Conservation (phyloP, 2,329 filamentous ascomycete genomes). For the Xylariaceae sp. region DNA sequence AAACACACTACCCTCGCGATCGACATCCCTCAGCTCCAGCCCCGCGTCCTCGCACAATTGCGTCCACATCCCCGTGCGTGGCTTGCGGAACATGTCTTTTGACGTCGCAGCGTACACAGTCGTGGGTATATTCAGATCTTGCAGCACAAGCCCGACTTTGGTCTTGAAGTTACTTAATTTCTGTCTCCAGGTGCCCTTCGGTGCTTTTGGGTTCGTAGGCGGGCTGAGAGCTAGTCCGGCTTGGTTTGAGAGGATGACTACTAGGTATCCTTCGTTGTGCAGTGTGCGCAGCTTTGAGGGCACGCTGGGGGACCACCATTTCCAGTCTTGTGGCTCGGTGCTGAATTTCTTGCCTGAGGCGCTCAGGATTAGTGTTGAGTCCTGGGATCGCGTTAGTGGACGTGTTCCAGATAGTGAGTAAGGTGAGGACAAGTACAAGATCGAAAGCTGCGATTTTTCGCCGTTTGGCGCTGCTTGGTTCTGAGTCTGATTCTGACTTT, state of each 20-base stretch:
- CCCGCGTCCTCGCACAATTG: slow-evolving; percentile 55
- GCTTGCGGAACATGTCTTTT: slow-evolving; percentile 81
- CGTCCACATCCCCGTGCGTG: slow-evolving; percentile 83
- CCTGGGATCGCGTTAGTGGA: slow-evolving; percentile 43
- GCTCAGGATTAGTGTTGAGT: slow-evolving; percentile 81
- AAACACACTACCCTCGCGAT: slow-evolving; percentile 71
- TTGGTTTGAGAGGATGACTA: slow-evolving; percentile 87
- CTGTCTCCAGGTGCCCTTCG: slow-evolving; percentile 58
- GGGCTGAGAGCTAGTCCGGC: slow-evolving; percentile 72
- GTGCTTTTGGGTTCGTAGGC: slow-evolving; percentile 59
- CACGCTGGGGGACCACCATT: slow-evolving; percentile 81
- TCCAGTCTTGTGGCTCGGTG: slow-evolving; percentile 74
- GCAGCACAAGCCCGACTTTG: slow-evolving; percentile 68
- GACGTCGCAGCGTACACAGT: slow-evolving; percentile 82
- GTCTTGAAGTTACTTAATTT: slow-evolving; percentile 77
- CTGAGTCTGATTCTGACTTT: slow-evolving; percentile 26
- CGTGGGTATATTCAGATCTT: slow-evolving; percentile 68
- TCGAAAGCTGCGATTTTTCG: slow-evolving; percentile 70
- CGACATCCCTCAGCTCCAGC: slow-evolving; percentile 49
- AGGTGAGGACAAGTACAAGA: slow-evolving; percentile 40
- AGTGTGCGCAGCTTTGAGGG: slow-evolving; percentile 64
- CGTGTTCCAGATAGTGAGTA: background rate
- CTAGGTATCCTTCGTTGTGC: slow-evolving; percentile 62
- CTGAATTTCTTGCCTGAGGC: slow-evolving; percentile 77
- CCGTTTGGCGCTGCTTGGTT: slow-evolving; percentile 32